These are phyloP conservation scores for Chytriomyces hyalinus DNA, from an alignment of 192 early-diverging fungal species.

Conservation along the genomic window DNA sequence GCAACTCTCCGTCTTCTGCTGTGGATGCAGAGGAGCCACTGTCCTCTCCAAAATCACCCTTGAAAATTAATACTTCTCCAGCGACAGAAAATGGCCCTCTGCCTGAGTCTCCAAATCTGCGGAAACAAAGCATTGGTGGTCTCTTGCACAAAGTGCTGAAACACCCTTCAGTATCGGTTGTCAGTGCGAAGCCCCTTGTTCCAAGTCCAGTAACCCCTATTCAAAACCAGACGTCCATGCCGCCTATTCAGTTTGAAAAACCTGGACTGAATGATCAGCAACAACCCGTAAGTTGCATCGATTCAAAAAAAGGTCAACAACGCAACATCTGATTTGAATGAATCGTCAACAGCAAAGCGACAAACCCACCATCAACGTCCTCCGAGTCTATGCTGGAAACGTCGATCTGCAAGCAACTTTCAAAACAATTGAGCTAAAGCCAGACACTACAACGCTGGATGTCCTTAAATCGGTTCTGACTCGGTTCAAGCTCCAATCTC, in stretches of 20 bases:
- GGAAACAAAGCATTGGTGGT: too few relatives aligned
- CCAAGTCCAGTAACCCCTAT: not conserved
- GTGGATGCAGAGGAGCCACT: too few relatives aligned
- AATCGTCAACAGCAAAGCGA: not conserved
- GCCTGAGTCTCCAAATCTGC: too few relatives aligned
- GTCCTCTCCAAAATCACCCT: too few relatives aligned
- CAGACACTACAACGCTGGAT: constrained; percentile 38
- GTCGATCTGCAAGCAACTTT: constrained; percentile 54
- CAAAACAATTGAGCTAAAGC: constrained; percentile 50
- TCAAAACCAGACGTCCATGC: not conserved
- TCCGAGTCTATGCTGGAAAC: constrained; percentile 55
- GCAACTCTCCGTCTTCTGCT: too few relatives aligned
- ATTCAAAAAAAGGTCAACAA: not conserved
- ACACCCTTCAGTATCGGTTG: too few relatives aligned
- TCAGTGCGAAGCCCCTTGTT: too few relatives aligned
- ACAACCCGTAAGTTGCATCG: not conserved
- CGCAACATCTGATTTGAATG: not conserved
- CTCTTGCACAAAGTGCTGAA: too few relatives aligned
- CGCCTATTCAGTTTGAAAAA: not conserved
- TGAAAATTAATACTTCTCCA: too few relatives aligned
- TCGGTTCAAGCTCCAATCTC: constrained; percentile 37
- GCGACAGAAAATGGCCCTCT: too few relatives aligned
- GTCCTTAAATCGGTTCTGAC: constrained; percentile 37
- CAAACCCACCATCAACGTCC: constrained; percentile 40
- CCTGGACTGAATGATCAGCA: not conserved